phyloP scores from a whole-genome alignment of 345 rosid genomes.

The Microcos paniculata region DNA sequence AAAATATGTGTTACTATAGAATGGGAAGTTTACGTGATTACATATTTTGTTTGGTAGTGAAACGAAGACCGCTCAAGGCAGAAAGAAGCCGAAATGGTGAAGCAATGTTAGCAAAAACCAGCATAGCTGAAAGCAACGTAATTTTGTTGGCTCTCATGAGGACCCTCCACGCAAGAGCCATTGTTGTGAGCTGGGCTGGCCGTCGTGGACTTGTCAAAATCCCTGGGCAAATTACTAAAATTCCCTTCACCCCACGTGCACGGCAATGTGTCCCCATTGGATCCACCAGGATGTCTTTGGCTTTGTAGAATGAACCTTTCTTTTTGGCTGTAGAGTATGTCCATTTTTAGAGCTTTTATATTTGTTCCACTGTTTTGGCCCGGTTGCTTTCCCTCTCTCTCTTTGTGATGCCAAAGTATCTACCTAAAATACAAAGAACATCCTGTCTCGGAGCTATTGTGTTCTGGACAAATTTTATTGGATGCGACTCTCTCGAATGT shows the following conservation, averaged over 20 bases:
- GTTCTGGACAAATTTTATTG: background rate
- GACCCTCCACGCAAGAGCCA: background rate
- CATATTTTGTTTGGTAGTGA: background rate
- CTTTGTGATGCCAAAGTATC: background rate
- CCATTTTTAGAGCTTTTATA: background rate
- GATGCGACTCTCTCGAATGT: background rate
- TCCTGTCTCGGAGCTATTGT: background rate
- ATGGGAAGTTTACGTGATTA: background rate
- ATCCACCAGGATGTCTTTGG: background rate
- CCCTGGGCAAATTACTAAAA: slow-evolving; percentile 5
- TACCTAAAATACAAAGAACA: slow-evolving; percentile 3
- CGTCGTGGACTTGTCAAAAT: background rate
- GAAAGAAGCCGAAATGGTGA: background rate
- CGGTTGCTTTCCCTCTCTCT: background rate
- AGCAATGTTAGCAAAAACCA: background rate
- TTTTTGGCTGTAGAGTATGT: slow-evolving; percentile 1
- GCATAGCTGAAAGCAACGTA: background rate
- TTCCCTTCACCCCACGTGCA: slow-evolving; percentile 15
- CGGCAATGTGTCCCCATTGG: background rate
- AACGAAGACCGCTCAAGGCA: background rate
- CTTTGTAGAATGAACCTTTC: background rate
- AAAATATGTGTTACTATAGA: background rate
- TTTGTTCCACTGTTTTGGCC: too few species aligned
- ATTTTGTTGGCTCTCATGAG: background rate
- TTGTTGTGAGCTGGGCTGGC: background rate